Conservation (phyloP, 768 basidiomycete genomes). For the Tremella yokohamensis region DNA sequence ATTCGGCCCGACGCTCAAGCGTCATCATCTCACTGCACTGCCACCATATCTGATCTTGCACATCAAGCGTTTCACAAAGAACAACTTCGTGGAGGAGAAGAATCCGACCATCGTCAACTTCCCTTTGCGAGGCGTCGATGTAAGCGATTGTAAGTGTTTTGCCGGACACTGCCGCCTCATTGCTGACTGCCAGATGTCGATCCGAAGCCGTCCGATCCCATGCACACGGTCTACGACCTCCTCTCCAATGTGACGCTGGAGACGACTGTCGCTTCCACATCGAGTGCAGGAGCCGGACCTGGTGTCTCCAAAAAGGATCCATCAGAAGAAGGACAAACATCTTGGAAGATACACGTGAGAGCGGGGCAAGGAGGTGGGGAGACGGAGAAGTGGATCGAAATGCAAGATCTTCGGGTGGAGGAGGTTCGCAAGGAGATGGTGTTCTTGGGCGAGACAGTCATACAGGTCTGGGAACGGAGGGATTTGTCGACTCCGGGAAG, state of each 20-base stretch:
- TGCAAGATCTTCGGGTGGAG: slow-evolving; percentile 93
- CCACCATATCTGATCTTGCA: slow-evolving; percentile 91
- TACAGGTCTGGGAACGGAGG: slow-evolving; percentile 63
- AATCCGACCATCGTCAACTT: slow-evolving; percentile 99
- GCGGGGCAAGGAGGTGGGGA: slow-evolving; percentile 64
- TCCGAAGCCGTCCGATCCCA: slow-evolving; percentile 56
- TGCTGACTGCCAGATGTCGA: slow-evolving; percentile 65
- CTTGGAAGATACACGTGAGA: slow-evolving; percentile 65
- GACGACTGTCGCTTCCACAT: slow-evolving; percentile 90
- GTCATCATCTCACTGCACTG: slow-evolving; percentile 83
- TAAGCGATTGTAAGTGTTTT: slow-evolving; percentile 72
- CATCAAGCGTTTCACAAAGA: slow-evolving; percentile 95
- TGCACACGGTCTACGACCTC: slow-evolving; percentile 80
- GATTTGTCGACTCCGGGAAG: slow-evolving; percentile 31
- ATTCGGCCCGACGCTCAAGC: slow-evolving; percentile 71
- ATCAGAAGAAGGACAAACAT: slow-evolving; percentile 70
- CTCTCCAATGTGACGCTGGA: slow-evolving; percentile 93
- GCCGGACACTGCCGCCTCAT: slow-evolving; percentile 7
- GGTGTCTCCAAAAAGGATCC: slow-evolving; percentile 36
- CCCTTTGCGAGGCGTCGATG: slow-evolving; percentile 86
- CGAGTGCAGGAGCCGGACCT: slow-evolving; percentile 49
- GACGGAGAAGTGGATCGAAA: slow-evolving; percentile 89
- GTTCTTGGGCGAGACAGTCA: slow-evolving; percentile 89
- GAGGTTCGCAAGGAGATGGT: slow-evolving; percentile 98
- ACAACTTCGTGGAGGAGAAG: slow-evolving; percentile 94